Conservation (phyloP, 1,139 yeast genomes). For the Geotrichum citri-aurantii region DNA sequence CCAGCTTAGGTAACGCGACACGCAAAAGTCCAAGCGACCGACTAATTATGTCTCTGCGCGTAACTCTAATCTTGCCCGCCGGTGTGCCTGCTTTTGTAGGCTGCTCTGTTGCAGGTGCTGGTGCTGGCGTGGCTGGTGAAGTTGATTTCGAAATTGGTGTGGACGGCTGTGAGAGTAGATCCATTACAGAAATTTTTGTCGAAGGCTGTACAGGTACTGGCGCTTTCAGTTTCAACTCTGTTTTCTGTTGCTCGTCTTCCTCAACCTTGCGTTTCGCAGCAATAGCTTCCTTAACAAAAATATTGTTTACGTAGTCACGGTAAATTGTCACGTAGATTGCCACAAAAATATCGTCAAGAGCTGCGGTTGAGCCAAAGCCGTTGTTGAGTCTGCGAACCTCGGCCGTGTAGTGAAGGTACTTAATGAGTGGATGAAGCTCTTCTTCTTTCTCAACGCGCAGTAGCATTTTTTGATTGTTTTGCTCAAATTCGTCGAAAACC, state of each 20-base stretch:
- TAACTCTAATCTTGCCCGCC: conserved; percentile 28
- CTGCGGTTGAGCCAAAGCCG: conserved; percentile 77
- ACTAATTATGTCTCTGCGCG: conserved; percentile 37
- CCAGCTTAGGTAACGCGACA: conserved; percentile 24
- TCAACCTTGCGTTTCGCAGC: background rate
- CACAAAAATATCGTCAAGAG: conserved; percentile 68
- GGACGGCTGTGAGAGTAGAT: conserved; percentile 21
- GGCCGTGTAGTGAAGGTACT: conserved; percentile 45
- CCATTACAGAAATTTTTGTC: conserved; percentile 25
- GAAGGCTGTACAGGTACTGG: conserved; percentile 12
- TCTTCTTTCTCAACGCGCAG: conserved; percentile 24
- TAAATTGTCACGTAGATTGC: conserved; percentile 53
- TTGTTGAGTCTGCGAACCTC: conserved; percentile 69
- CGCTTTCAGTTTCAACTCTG: conserved; percentile 1
- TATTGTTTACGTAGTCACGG: conserved; percentile 18
- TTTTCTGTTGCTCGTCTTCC: background rate
- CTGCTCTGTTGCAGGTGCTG: conserved; percentile 11
- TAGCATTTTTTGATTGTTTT: conserved; percentile 23
- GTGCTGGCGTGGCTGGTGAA: conserved; percentile 17
- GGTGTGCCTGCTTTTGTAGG: conserved; percentile 11
- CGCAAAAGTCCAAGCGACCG: conserved; percentile 35
- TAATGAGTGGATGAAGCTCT: conserved; percentile 20
- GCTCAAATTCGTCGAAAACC: conserved; percentile 42
- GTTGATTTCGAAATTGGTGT: conserved; percentile 18
- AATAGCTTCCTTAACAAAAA: conserved; percentile 2